phyloP scores from a whole-genome alignment of 306 rosid species.

The Oemleria cerasiformis region DNA sequence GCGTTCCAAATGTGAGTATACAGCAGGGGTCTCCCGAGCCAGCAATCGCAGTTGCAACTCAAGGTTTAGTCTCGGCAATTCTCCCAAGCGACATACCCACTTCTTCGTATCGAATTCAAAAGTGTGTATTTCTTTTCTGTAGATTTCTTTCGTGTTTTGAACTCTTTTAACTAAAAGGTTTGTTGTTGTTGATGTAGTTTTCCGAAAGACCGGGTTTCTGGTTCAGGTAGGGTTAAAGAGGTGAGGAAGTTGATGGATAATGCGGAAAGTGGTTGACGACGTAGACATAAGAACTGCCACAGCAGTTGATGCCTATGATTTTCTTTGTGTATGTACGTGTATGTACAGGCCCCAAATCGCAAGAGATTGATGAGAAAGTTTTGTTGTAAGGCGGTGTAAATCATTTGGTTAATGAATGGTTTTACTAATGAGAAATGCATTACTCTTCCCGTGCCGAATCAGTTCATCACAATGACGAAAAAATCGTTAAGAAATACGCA shows the following conservation, averaged over 20 bases:
- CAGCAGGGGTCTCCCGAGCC: constrained; percentile 2
- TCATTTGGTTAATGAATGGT: neutral
- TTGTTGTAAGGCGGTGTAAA: neutral
- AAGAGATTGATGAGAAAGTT: neutral
- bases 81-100: neutral
- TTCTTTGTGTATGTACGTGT: neutral
- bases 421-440: neutral
- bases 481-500: too few species aligned
- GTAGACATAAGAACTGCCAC: neutral
- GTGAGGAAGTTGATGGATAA: neutral
- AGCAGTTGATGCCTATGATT: neutral
- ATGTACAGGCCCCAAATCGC: neutral
- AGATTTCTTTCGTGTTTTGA: neutral
- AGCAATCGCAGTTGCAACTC: neutral
- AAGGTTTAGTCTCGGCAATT: neutral
- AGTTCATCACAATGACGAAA: neutral
- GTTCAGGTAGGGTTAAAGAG: neutral
- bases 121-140: neutral
- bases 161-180: neutral
- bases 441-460: neutral
- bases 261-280: neutral
- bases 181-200: neutral
- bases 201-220: neutral
- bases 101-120: neutral
- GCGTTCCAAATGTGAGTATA: neutral